These are phyloP conservation scores for Suillus spraguei DNA, from an alignment of 768 basidiomycete genomes.

Conservation along the genomic window DNA sequence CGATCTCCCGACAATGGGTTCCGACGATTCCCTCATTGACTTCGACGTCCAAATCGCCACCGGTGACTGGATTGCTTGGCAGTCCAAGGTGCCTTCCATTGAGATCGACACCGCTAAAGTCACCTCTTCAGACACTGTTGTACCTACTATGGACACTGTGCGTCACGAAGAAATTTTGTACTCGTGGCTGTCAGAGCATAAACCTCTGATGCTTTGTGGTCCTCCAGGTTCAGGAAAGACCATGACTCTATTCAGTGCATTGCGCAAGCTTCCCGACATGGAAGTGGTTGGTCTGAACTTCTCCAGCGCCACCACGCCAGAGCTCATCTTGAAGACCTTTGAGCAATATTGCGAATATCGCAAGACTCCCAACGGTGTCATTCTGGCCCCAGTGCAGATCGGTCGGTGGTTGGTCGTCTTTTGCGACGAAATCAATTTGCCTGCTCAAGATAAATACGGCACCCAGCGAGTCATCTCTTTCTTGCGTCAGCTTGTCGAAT, in stretches of 20 bases:
- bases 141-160: constrained; percentile 97
- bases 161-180: constrained; percentile 98
- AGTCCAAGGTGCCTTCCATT: constrained; percentile 87
- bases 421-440: constrained; percentile 99
- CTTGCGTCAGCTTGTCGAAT: constrained; percentile 94
- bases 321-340: constrained; percentile 97
- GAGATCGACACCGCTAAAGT: constrained; percentile 98
- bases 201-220: constrained; percentile 96
- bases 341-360: constrained; percentile 99
- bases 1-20: constrained; percentile 77
- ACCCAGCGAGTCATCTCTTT: constrained; percentile 99
- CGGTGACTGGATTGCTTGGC: constrained; percentile 93
- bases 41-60: constrained; percentile 88
- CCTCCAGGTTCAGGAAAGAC: constrained; percentile 99
- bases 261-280: constrained; percentile 97
- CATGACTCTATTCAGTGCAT: constrained; percentile 98
- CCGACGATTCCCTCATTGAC: constrained; percentile 88
- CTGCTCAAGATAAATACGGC: constrained; percentile 96
- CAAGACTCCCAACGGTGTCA: constrained; percentile 97
- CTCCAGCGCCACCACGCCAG: constrained; percentile 97
- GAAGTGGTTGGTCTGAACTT: constrained; percentile 99
- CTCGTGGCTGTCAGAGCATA: constrained; percentile 98
- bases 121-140: constrained; percentile 94
- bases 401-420: constrained; percentile 99
- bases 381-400: constrained; percentile 91